These are phyloP conservation scores for Acanthochlamys bracteata DNA, from an alignment of 106 monocot species.

Conservation along the genomic window DNA sequence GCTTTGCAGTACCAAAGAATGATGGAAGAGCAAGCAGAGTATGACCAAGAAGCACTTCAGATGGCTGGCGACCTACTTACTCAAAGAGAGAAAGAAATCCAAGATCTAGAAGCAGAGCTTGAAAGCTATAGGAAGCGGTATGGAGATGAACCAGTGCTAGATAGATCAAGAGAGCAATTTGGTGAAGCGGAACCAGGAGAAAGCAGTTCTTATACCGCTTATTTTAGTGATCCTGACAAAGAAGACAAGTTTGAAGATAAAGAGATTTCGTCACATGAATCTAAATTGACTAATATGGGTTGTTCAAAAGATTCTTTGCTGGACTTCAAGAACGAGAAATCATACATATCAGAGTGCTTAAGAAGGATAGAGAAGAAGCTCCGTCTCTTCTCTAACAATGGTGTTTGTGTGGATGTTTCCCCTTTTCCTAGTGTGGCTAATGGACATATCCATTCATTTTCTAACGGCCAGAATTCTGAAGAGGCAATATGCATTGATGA, in stretches of 20 bases:
- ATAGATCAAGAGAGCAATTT: neutral
- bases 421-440: conserved; percentile 10
- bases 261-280: neutral
- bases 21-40: conserved; percentile 94
- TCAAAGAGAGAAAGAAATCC: conserved; percentile 48
- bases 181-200: conserved; percentile 6
- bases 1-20: conserved; percentile 88
- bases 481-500: conserved; percentile 2
- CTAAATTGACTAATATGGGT: neutral
- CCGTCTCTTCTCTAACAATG: conserved; percentile 32
- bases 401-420: conserved; percentile 16
- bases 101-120: conserved; percentile 56
- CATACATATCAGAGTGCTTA: conserved; percentile 43
- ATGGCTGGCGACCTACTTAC: conserved; percentile 34
- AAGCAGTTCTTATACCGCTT: neutral
- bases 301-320: conserved; percentile 10
- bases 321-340: conserved; percentile 57
- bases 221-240: neutral
- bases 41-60: conserved; percentile 77
- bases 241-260: neutral
- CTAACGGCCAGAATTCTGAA: conserved; percentile 11
- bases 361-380: conserved; percentile 51
- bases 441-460: conserved; percentile 2
- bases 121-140: conserved; percentile 28
- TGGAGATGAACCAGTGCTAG: conserved; percentile 8